Evolutionary conservation across 352 stramenopile genomes (phyloP), one percentile per base, ranked within the genome.

Genomic region (Pythium pyrilobum): DNA sequence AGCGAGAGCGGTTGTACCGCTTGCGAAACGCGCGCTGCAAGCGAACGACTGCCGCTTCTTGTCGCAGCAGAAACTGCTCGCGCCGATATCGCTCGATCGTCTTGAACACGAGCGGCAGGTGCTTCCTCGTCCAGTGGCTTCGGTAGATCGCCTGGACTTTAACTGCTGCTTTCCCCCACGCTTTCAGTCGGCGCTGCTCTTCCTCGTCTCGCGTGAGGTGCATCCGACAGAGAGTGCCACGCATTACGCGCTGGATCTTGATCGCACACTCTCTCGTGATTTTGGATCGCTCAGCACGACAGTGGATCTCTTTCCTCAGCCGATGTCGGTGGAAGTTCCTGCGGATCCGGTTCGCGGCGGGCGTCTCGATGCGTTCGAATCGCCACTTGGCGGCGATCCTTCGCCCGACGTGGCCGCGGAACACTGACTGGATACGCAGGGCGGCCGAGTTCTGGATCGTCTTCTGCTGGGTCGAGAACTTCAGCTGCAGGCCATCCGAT

Each of bases 401-500:
- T n/a, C 81, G 69, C 13, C 71, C 77, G 13, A 77, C 32, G 39
- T 83, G 64, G 0, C 81, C 79, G 21, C 81, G 77, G 52, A 75
- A 87, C 21, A 81, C 69, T 0, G 79, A 80, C 38, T 92, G 79
- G 5, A 92, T 71, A 13, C 79, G 72, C n/a, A 92, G 31, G 20
- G 72, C 81, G 0, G 81, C 77, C 12, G 81, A 92, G 27, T 82
- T 67, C 36, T 71, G 64, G 46, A 92, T 90, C 32, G 81, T 89
- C 23, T 74, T 68, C n/a, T 88, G 68, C 44, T 92, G 81, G 4
- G 83, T 65, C 0, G 71, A 84, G 36, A 90, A 87, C 36, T 89
- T 92, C 36, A 85, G 66, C 48, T 75, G 55, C 25, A 81, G 49
- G 15, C 67, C 67, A 44, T 90, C 69, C 9, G 45, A 24, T 24